Conservation (phyloP, 768 basidiomycete genomes). For the Austroboletus eburneus region DNA sequence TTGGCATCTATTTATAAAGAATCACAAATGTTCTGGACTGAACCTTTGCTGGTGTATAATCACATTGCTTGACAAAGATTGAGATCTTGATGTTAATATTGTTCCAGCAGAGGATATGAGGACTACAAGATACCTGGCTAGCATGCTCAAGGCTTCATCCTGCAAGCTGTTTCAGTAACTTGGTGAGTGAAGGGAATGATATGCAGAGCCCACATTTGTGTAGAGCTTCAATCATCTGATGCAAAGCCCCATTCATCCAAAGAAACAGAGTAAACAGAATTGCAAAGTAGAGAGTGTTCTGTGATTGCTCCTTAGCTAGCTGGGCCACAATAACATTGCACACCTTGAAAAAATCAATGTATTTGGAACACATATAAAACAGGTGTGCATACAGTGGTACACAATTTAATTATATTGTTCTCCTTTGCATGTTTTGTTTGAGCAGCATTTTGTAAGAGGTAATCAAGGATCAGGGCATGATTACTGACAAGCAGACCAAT, state of each 20-base stretch:
- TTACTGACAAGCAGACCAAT: too few relatives aligned
- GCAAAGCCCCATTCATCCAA: too few relatives aligned
- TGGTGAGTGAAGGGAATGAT: too few relatives aligned
- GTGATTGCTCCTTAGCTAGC: neutral
- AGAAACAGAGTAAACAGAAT: too few relatives aligned
- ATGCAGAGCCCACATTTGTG: too few relatives aligned
- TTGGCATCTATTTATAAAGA: too few relatives aligned
- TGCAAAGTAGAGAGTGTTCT: neutral
- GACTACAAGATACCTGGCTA: neutral
- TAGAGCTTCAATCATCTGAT: too few relatives aligned
- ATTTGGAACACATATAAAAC: neutral
- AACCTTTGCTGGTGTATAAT: too few relatives aligned
- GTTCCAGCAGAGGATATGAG: slow-evolving; percentile 11
- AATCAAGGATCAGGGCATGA: too few relatives aligned
- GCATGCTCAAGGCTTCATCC: neutral
- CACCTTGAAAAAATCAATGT: neutral
- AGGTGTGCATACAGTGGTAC: neutral
- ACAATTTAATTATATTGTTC: slow-evolving; percentile 1
- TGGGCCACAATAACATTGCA: neutral
- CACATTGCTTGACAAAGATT: slow-evolving; percentile 31
- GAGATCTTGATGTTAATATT: slow-evolving; percentile 33
- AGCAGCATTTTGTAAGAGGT: too few relatives aligned
- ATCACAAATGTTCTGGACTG: too few relatives aligned
- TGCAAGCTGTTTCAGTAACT: neutral
- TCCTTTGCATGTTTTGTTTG: neutral